Base-by-base conservation (phyloP, 192 early-diverging fungal genomes). In the Coemansia sp. region DNA sequence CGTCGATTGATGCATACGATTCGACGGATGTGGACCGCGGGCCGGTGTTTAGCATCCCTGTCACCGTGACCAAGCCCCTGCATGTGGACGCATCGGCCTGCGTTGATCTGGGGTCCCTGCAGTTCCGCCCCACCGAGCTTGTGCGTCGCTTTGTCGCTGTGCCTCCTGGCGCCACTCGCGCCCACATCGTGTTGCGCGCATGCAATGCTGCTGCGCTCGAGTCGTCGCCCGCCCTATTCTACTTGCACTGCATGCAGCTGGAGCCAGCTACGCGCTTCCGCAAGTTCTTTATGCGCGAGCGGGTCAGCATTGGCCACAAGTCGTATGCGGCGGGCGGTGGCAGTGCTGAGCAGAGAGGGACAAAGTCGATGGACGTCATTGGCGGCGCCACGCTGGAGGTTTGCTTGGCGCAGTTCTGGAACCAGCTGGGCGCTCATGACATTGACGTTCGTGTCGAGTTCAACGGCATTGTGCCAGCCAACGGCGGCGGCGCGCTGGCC, bases 351-450 rank as follows among this genome's bases (percentile, higher is more conserved):
- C 80, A 85, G 7, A 70, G 83, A 31, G 71, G 51, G 20, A 85
- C 79, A 53, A 62, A 65, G 15, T 82, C 87, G 59, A 84, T 82
- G 69, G 54, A 84, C 46, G 89, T 95, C 5, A 57, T 85, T 44
- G 86, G 89, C 62, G 85, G 85, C 25, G 80, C 77, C 4, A 93
- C 90, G 20, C 69, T 96, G 25, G 95, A 98, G 72, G 81, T 93
- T 28, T 73, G 88, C 60, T 55, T 97, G 36, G 93, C 93, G 2
- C 94, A 94, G 70, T 95, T 91, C 75, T 99, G 97, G 94, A 89
- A 87, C 47, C 84, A 85, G 59, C 75, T 89, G 23, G 93, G 86
- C 25, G 66, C 76, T 11, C 89, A 93, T 62, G 70, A 74, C 22
- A 72, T 96, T 9, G 85, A 86, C 23, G 68, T 94, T 10, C 81